Conservation (phyloP, 345 rosid species). For the Ailanthus altissimus region DNA sequence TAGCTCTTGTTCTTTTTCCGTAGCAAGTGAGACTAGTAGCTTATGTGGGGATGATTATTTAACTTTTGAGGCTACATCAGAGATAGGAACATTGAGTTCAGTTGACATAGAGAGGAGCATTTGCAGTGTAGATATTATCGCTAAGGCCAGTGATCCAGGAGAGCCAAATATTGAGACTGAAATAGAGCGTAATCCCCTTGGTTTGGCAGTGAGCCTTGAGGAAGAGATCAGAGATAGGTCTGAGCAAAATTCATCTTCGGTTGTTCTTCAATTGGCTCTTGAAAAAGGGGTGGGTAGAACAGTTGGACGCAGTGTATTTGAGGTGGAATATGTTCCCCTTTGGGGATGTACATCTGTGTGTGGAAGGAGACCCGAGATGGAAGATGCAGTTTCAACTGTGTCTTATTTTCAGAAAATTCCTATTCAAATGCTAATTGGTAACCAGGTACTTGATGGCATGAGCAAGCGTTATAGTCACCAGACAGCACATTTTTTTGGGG, state of each 20-base stretch:
- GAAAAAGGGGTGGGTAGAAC: constrained; percentile 36
- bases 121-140: constrained; percentile 40
- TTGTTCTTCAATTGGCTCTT: constrained; percentile 44
- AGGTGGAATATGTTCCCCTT: constrained; percentile 82
- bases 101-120: constrained; percentile 42
- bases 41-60: constrained; percentile 65
- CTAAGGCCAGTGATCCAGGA: constrained; percentile 36
- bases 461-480: constrained; percentile 52
- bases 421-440: constrained; percentile 70
- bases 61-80: constrained; percentile 48
- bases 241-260: constrained; percentile 38
- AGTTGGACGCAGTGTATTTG: constrained; percentile 73
- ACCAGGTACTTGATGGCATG: constrained; percentile 54
- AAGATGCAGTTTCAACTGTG: constrained; percentile 73
- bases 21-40: constrained; percentile 75
- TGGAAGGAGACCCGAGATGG: constrained; percentile 98
- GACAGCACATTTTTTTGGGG: constrained; percentile 87
- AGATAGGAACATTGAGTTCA: constrained; percentile 36
- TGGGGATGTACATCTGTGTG: constrained; percentile 83
- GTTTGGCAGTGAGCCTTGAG: constrained; percentile 41
- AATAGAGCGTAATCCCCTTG: constrained; percentile 36
- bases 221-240: constrained; percentile 43
- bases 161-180: constrained; percentile 39
- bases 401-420: constrained; percentile 72
- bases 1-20: constrained; percentile 59